Conservation (phyloP, 192 early-diverging fungal species). For the Podila epigama region DNA sequence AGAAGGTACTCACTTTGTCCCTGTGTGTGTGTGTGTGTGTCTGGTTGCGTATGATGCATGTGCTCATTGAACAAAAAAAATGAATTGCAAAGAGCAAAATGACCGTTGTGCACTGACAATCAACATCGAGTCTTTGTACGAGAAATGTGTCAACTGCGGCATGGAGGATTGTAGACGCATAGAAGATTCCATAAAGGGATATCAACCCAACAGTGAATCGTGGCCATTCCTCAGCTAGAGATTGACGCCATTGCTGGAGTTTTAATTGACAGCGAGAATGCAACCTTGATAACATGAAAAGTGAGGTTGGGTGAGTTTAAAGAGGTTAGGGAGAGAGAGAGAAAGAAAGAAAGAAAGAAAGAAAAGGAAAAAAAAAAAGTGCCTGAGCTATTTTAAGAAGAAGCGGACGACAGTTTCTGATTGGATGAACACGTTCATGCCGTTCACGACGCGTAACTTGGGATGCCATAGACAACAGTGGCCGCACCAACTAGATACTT, state of each 20-base stretch:
- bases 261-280: too few relatives aligned
- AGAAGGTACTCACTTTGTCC: too few relatives aligned
- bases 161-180: slow-evolving; percentile 7
- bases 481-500: slow-evolving; percentile 91
- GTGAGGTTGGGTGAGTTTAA: not conserved
- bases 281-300: too few relatives aligned
- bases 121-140: not conserved
- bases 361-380: not conserved
- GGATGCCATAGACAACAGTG: slow-evolving; percentile 93
- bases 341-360: not conserved
- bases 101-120: too few relatives aligned
- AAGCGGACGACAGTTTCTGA: not conserved
- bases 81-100: too few relatives aligned
- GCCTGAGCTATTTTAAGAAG: not conserved
- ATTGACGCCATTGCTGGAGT: not conserved
- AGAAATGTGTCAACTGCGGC: slow-evolving; percentile 12
- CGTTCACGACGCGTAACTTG: slow-evolving; percentile 51
- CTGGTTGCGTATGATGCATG: too few relatives aligned
- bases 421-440: not conserved
- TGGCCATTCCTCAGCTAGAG: slow-evolving; percentile 22
- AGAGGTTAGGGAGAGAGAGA: not conserved
- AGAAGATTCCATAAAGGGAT: slow-evolving; percentile 37
- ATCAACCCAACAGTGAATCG: slow-evolving; percentile 25
- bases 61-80: too few relatives aligned
- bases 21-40: too few relatives aligned